Evolutionary conservation across 2,329 filamentous ascomycete genomes (phyloP).

Genomic region (Leptographium procerum): DNA sequence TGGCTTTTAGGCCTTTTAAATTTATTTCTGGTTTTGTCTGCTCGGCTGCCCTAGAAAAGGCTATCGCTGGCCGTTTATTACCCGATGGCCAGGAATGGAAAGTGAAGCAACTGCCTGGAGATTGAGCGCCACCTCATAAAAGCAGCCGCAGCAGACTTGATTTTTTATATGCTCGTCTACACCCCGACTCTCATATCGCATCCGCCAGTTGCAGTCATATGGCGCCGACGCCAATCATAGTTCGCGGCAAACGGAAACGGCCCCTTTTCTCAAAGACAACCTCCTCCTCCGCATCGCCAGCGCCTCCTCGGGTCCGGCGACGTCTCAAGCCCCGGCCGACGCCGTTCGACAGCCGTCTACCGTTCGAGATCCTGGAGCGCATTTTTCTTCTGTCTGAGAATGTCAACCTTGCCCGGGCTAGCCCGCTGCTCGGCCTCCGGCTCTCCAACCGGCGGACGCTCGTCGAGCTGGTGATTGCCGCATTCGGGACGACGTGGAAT

Average conservation of each 20-base stretch:
- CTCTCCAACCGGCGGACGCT: conserved; percentile 29
- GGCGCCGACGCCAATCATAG: background rate
- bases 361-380: conserved; percentile 40
- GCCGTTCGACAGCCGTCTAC: conserved; percentile 20
- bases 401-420: conserved; percentile 32
- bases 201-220: no score
- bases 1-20: no score
- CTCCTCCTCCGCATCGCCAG: background rate
- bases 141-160: no score
- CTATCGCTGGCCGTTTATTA: no score
- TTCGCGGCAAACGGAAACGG: background rate
- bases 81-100: background rate
- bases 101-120: background rate
- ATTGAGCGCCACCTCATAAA: background rate
- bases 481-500: conserved; percentile 30
- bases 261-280: background rate
- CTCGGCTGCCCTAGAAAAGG: no score
- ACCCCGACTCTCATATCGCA: background rate
- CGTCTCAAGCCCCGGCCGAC: background rate
- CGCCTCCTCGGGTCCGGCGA: background rate
- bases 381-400: conserved; percentile 41
- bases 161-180: no score
- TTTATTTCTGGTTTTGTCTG: background rate
- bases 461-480: conserved; percentile 21
- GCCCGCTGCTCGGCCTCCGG: conserved; percentile 30